Conservation (phyloP, 495 filamentous ascomycete genomes). For the Pseudomonodictys pantanalensis region DNA sequence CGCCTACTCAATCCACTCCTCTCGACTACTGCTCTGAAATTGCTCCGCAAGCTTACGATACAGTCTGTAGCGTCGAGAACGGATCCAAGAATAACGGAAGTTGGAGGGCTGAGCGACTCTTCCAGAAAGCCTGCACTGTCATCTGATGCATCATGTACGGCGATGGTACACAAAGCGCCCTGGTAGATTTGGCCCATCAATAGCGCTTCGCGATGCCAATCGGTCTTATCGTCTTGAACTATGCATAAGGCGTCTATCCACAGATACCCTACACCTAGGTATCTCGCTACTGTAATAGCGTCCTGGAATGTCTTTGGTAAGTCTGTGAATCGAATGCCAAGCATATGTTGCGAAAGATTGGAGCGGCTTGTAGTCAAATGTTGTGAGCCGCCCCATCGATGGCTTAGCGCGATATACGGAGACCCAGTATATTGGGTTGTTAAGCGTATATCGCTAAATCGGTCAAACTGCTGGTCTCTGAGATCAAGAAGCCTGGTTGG, state of each 20-base stretch:
- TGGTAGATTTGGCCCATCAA: neutral
- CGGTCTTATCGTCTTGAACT: neutral
- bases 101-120: neutral
- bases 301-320: neutral
- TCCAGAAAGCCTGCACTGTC: neutral
- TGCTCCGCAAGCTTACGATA: neutral
- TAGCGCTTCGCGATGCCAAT: neutral
- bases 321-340: neutral
- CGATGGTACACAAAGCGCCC: neutral
- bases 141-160: neutral
- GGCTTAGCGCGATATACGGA: neutral
- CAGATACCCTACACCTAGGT: neutral
- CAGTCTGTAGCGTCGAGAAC: neutral
- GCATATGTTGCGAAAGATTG: neutral
- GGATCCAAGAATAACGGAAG: neutral
- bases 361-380: neutral
- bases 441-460: neutral
- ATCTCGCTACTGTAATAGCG: neutral
- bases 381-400: neutral
- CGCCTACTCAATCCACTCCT: neutral
- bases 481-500: neutral
- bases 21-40: neutral
- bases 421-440: neutral
- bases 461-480: neutral
- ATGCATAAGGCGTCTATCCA: neutral